Percentiles rank a stretch among this genome's conserved stretches.
Conservation (phyloP, 345 rosid species). For the Trapa incisa region DNA sequence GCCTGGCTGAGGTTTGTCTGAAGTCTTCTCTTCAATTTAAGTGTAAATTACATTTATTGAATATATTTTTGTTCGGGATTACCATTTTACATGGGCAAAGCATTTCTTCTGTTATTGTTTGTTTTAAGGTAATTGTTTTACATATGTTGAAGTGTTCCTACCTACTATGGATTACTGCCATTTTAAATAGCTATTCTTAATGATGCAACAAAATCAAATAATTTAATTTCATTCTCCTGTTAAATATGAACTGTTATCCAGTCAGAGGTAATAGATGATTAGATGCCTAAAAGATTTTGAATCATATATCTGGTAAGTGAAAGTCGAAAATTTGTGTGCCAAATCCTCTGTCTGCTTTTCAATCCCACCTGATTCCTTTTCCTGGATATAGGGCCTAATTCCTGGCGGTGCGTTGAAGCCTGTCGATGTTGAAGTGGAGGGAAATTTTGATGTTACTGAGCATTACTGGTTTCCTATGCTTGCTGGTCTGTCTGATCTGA, state of each 20-base stretch:
- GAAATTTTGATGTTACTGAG: constrained; percentile 67
- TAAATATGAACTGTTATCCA: background rate
- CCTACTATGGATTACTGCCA: background rate
- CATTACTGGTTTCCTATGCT: constrained; percentile 94
- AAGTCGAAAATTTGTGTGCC: background rate
- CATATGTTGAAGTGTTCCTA: background rate
- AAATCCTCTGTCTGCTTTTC: background rate
- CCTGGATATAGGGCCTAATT: constrained; percentile 52
- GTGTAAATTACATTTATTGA: background rate
- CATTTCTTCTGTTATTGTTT: no score
- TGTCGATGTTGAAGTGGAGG: constrained; percentile 37
- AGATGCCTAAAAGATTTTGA: background rate
- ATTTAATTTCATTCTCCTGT: background rate
- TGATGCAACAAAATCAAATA: background rate
- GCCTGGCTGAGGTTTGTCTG: constrained; percentile 81
- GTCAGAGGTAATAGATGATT: background rate
- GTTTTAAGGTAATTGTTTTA: background rate
- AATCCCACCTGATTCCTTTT: background rate
- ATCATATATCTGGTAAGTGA: background rate
- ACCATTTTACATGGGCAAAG: no score
- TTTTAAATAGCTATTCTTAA: background rate
- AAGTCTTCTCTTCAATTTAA: background rate
- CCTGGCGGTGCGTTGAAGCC: constrained; percentile 84
- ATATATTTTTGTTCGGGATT: background rate
- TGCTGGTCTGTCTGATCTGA: constrained; percentile 86